Base-by-base conservation (phyloP, 2,329 filamentous ascomycete species). In the Xylariaceae sp. region DNA sequence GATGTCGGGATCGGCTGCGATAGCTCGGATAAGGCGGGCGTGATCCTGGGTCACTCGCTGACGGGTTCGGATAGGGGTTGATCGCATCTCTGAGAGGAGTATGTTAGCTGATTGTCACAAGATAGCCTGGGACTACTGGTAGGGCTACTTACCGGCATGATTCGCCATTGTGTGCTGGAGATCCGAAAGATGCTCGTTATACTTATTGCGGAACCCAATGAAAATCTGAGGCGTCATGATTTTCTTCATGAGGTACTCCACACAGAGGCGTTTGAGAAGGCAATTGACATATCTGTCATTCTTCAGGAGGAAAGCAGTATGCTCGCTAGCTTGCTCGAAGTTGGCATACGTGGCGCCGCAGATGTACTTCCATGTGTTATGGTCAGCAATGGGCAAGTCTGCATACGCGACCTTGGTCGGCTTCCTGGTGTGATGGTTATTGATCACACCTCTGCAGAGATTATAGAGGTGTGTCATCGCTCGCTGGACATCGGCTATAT, bases 11-110 rank as follows among this genome's bases (percentile, higher is more conserved):
- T 46, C 33, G n/a, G 47, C 33, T 4, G 58, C 37, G 10, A 60
- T 57, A 38, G 53, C 42, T 12, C 45, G 38, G 40, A 63, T 55
- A 11, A 64, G 45, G 8, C 52, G 55, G 2, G 63, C 56, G 25
- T 65, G 63, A 27, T 65, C 61, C 6, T 61, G 50, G n/a, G 64
- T 55, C 4, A 62, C 47, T 3, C 52, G 49, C 41, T 64, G 61
- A 10, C 60, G 56, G 2, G 47, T 51, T 6, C 51, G 52, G 16
- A 27, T 45, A n/a, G 47, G 23, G 1, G 32, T 14, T 8, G 39
- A 32, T 32, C 25, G 16, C n/a, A 23, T 35, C 8, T 56, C 52
- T 52, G 40, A 27, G 27, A 17, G 23, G 37, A 12, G 25, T 7
- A 3, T 11, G 37, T 58, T 48, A 56, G 50, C 41, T 50, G 17